Conservation (phyloP, 2,329 filamentous ascomycete genomes). For the Fonsecaea monophora region DNA sequence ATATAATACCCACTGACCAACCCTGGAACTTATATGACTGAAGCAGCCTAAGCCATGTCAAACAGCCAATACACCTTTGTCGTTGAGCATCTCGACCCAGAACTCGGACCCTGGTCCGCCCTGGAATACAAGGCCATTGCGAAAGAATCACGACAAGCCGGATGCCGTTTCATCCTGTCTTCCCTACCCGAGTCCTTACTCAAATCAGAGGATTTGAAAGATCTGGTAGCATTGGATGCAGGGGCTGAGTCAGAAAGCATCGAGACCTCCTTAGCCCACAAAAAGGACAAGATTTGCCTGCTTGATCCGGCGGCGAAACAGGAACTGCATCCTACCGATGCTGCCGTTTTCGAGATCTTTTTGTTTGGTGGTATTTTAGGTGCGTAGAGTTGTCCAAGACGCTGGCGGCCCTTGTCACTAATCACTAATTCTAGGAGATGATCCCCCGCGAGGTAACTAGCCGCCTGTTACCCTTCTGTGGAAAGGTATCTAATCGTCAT, state of each 20-base stretch:
- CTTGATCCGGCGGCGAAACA: constrained; percentile 83
- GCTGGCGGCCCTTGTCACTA: neutral
- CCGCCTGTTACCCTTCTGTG: neutral
- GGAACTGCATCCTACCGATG: constrained; percentile 85
- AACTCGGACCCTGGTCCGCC: constrained; percentile 91
- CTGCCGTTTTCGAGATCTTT: constrained; percentile 83
- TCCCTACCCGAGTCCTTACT: constrained; percentile 74
- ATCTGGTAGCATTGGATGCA: constrained; percentile 65
- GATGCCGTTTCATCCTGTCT: constrained; percentile 78
- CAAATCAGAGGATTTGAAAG: constrained; percentile 66
- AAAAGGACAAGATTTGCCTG: constrained; percentile 81
- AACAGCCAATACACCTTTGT: constrained; percentile 74
- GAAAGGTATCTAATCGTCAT: neutral
- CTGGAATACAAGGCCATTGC: constrained; percentile 92
- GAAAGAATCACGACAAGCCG: constrained; percentile 72
- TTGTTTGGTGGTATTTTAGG: constrained; percentile 95
- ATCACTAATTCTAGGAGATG: constrained; percentile 69
- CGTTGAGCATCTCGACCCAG: constrained; percentile 94
- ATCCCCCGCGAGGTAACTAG: constrained; percentile 72
- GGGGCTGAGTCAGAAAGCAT: constrained; percentile 77
- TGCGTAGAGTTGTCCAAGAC: constrained; percentile 48
- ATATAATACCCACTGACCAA: neutral
- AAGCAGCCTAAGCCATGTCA: constrained; percentile 35
- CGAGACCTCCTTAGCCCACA: constrained; percentile 76
- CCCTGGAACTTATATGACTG: constrained; percentile 1